Evolutionary conservation across 2,329 filamentous ascomycete genomes (phyloP).

Genomic region (Rugonectria rugulosa): DNA sequence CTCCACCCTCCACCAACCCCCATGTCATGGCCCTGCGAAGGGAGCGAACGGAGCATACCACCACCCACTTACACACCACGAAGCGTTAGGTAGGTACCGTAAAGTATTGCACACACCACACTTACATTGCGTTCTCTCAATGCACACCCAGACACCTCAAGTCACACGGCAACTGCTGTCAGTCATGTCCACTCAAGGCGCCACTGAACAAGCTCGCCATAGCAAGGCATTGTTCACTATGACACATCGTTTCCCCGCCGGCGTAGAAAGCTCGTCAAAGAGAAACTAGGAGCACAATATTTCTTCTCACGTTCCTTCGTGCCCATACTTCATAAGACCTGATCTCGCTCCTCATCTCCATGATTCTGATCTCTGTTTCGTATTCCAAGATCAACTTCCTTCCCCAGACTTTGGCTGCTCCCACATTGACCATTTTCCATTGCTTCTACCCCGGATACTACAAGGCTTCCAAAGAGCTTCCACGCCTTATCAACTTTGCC

Average conservation of each 20-base stretch:
- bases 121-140: constrained; percentile 26
- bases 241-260: constrained; percentile 38
- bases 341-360: constrained; percentile 29
- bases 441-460: constrained; percentile 15
- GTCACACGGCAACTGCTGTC: constrained; percentile 37
- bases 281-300: constrained; percentile 29
- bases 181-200: constrained; percentile 30
- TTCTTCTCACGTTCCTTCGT: constrained; percentile 38
- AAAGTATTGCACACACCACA: constrained; percentile 26
- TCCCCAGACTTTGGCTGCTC: constrained; percentile 19
- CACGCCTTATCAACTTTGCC: constrained; percentile 1
- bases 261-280: constrained; percentile 26
- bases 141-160: constrained; percentile 22
- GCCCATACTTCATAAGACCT: constrained; percentile 23
- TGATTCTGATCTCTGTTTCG: constrained; percentile 25
- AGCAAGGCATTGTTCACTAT: constrained; percentile 36
- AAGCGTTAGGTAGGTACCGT: not conserved
- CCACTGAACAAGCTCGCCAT: constrained; percentile 41
- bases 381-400: constrained; percentile 16
- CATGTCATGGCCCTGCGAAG: not conserved
- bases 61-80: constrained; percentile 6
- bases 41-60: not conserved
- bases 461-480: constrained; percentile 6
- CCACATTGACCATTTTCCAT: not conserved
- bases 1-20: constrained; percentile 3